These are phyloP conservation scores for Petasospora rhodanensis DNA, from an alignment of 1,139 yeast species.

Conservation along the genomic window DNA sequence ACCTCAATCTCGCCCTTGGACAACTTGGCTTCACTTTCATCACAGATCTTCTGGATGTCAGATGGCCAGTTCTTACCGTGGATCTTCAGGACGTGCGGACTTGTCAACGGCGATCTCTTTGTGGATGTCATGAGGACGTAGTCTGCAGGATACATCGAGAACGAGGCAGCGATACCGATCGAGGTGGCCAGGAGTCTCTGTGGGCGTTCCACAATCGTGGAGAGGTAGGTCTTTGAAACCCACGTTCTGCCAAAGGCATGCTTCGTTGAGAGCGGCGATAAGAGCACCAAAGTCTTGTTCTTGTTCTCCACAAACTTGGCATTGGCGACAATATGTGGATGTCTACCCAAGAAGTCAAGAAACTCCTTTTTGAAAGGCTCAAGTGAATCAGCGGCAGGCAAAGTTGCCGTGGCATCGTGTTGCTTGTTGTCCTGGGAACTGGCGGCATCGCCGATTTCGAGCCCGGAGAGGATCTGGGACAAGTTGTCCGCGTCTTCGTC, in stretches of 20 bases:
- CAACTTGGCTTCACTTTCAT: constrained; percentile 53
- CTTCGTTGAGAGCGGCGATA: constrained; percentile 57
- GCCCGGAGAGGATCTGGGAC: constrained; percentile 16
- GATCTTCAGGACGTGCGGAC: constrained; percentile 63
- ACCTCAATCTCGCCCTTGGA: constrained; percentile 61
- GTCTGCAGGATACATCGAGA: constrained; percentile 62
- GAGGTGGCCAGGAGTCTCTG: constrained; percentile 74
- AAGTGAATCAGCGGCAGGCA: constrained; percentile 20
- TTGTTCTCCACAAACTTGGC: constrained; percentile 38
- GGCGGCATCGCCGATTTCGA: constrained; percentile 17
- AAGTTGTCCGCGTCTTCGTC: constrained; percentile 15
- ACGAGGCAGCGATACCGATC: constrained; percentile 73
- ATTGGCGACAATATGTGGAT: constrained; percentile 49
- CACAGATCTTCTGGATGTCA: constrained; percentile 54
- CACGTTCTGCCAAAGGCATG: constrained; percentile 74
- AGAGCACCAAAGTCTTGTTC: constrained; percentile 32
- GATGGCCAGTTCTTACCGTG: constrained; percentile 77
- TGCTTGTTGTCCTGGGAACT: too few relatives aligned
- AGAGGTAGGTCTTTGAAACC: constrained; percentile 64
- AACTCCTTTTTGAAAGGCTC: constrained; percentile 40
- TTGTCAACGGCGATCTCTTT: constrained; percentile 42
- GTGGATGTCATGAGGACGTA: constrained; percentile 50
- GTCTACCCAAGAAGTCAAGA: constrained; percentile 44
- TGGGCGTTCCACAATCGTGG: constrained; percentile 80
- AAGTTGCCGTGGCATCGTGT: neutral